Percentiles rank a stretch among this genome's conserved stretches.
Conservation (phyloP, 2,329 filamentous ascomycete species). For the Colletotrichum sp. region DNA sequence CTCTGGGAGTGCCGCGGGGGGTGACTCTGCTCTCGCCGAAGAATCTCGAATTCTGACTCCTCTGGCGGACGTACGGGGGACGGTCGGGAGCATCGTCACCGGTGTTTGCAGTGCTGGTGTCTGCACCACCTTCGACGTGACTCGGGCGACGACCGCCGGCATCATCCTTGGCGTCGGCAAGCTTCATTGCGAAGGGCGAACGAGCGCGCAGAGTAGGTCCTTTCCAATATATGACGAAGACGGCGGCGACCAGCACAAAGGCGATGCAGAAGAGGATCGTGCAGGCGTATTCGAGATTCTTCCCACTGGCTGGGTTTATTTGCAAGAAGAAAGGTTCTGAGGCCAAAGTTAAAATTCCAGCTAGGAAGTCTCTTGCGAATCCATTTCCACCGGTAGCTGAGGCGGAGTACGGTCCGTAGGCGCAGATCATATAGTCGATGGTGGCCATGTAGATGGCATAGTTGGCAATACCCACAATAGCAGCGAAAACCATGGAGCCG, state of each 20-base stretch:
- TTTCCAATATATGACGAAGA: slow-evolving; percentile 72
- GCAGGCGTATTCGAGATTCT: slow-evolving; percentile 63
- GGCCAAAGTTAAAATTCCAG: slow-evolving; percentile 60
- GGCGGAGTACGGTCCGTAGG: slow-evolving; percentile 75
- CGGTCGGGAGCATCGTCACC: slow-evolving; percentile 24
- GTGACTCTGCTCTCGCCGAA: slow-evolving; percentile 47
- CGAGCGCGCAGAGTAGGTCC: slow-evolving; percentile 64
- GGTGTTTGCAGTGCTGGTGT: background rate
- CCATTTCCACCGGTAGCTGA: slow-evolving; percentile 80
- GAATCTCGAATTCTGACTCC: slow-evolving; percentile 45
- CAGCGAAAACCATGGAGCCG: slow-evolving; percentile 67
- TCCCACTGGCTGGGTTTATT: slow-evolving; percentile 33
- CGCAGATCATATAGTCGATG: slow-evolving; percentile 79
- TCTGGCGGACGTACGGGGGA: slow-evolving; percentile 23
- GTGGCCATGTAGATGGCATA: slow-evolving; percentile 78
- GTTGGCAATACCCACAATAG: slow-evolving; percentile 75
- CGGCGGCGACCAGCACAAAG: slow-evolving; percentile 63
- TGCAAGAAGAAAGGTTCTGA: no score
- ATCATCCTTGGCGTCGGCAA: slow-evolving; percentile 48
- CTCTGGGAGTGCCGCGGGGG: slow-evolving; percentile 39
- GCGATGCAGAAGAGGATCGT: slow-evolving; percentile 70
- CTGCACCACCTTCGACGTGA: background rate
- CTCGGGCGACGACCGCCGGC: background rate
- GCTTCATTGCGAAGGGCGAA: slow-evolving; percentile 69
- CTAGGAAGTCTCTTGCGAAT: slow-evolving; percentile 75